Evolutionary conservation across 768 basidiomycete species (phyloP), one percentile per base, ranked within the genome.

Genomic region (Lyophyllum shimeji): DNA sequence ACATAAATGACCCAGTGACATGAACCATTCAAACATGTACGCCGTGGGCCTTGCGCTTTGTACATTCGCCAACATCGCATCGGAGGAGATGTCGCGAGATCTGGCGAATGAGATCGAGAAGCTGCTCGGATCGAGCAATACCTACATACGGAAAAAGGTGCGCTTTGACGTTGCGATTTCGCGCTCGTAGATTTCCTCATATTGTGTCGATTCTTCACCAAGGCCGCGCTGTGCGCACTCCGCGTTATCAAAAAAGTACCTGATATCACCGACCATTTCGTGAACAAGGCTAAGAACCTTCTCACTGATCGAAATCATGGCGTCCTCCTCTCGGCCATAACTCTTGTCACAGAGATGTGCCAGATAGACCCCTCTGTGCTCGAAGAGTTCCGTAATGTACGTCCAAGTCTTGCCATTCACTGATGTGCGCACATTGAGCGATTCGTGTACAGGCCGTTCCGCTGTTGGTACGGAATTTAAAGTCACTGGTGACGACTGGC

Each of bases 21-120:
- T 99, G 93, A 98, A 98, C 72, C 95, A 98, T 71, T 88, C 95
- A 1, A 98, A 98, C 73, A 97, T 97, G 93, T 98, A 98, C 70
- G 93, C 91, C 3, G 97, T 98, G 23, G 97, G 97, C 6, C 82
- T 99, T 53, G 96, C 95, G 1, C 84, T 99, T 33, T 98, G 95
- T 66, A 98, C 97, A 0, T 98, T 99, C 67, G 97, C 96, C 56
- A 98, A 98, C 67, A 98, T 98, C 62, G 94, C 97, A 9, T 97
- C 95, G 18, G 97, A 99, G 72, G 97, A 99, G 74, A 99, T 99
- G 97, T 95, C 96, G 25, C 86, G 97, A 60, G 97, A 99, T 79
- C 78, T 99, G 62, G 91, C 90, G 52, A 96, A 98, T 65, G 97
- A 98, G 76, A 91, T 99, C 61, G 95, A 98, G 75, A 98, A 98